Evolutionary conservation across 805 yeast species (phyloP), one percentile per base, ranked within the genome.

Genomic region (Metschnikowia peoriensis): DNA sequence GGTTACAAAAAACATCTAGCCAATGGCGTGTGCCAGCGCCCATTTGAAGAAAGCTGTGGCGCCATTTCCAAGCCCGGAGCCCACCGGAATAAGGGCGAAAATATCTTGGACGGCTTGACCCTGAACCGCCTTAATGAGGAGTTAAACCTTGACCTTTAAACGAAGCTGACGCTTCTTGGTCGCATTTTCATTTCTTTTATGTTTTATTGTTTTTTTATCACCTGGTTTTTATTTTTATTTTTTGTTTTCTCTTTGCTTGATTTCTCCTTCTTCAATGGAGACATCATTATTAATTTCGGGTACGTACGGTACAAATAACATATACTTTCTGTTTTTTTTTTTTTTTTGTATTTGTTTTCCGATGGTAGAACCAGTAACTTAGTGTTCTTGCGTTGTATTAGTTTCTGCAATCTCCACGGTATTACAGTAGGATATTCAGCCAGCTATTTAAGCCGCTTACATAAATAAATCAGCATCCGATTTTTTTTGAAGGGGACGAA

Each of bases 1-100:
- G 97, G 97, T 0, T 73, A 92, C 66, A 83, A 82, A 59, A 80
- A 93, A 55, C 99, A 93, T 65, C 76, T 89, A 58, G 75, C 82
- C 44, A 79, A 52, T 43, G 57, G 60, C 22, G 52, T 53, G 27
- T 59, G 62, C 15, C 47, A 38, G 38, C 44, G 51, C 28, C 12
- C 40, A 6, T 34, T 15, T 16, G 61, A 57, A 8, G 50, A 44
- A 12, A 42, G 32, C 6, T 49, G 44, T 12, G 54, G 53, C 14
- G 51, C 47, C 4, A 41, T 59, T 10, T 17, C 47, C 28, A 59
- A 59, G 45, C 58, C 60, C 1, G 54, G 54, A 4, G 43, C 50
- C 12, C 57, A 55, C 35, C 50, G 59, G 5, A 28, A 11, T 12
- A 45, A 41, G 42, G 48, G 46, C 27, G 61, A 55, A 22, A 48